Evolutionary conservation across 2,329 filamentous ascomycete genomes (phyloP).

Genomic region (Aspergillus tamarii): DNA sequence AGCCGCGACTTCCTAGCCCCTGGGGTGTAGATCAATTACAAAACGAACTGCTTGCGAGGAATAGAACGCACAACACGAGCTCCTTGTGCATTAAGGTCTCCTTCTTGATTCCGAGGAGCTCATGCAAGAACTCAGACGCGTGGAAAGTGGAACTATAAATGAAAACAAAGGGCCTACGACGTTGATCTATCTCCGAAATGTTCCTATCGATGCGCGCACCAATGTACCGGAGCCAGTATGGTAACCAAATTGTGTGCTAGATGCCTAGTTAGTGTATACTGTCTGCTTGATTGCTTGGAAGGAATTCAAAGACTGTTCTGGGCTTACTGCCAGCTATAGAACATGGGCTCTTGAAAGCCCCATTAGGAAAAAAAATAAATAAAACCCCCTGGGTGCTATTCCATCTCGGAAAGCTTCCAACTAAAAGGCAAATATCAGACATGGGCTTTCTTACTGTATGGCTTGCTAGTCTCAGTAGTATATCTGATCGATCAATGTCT

Average conservation of each 20-base stretch:
- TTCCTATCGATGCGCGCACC: neutral
- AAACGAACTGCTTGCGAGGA: conserved; percentile 70
- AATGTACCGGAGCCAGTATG: neutral
- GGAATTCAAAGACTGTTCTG: neutral
- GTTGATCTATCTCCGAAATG: conserved; percentile 47
- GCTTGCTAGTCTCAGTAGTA: neutral
- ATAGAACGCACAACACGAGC: conserved; percentile 95
- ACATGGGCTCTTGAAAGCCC: neutral
- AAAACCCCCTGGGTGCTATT: no score
- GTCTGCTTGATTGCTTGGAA: neutral
- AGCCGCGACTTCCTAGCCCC: neutral
- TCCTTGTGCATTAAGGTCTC: conserved; percentile 86
- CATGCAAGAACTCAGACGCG: conserved; percentile 97
- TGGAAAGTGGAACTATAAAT: conserved; percentile 91
- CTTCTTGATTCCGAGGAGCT: conserved; percentile 83
- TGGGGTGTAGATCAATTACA: neutral
- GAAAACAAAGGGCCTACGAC: conserved; percentile 84
- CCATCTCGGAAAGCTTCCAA: no score
- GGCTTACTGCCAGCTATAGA: neutral
- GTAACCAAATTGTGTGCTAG: neutral
- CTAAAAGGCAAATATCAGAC: no score
- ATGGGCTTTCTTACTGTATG: no score
- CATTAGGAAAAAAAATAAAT: no score
- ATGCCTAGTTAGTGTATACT: neutral
- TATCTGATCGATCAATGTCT: neutral